Percentiles rank a stretch among this genome's conserved stretches.
Evolutionary conservation across 179 eudicot genomes (phyloP).

Genomic region (Beta macrorhiza): DNA sequence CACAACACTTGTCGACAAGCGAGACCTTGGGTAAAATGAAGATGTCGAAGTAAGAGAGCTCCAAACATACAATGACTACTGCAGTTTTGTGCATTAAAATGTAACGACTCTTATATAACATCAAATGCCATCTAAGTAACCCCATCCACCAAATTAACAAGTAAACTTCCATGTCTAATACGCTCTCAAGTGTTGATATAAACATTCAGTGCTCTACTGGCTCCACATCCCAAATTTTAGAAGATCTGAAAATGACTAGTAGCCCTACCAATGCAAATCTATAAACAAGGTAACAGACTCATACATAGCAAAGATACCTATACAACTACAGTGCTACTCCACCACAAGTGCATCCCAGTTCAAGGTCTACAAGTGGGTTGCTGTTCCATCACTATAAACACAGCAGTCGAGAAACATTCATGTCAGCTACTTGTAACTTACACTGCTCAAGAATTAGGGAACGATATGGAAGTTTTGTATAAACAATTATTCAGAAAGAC

Average conservation of each 20-base stretch:
- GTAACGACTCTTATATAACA: neutral
- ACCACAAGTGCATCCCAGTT: no score
- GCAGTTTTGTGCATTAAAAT: neutral
- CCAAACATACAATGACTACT: neutral
- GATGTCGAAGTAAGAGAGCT: neutral
- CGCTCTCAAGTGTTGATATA: neutral
- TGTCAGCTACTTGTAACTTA: no score
- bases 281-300: neutral
- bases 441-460: no score
- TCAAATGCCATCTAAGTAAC: neutral
- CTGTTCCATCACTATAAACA: no score
- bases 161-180: neutral
- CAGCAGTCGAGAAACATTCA: no score
- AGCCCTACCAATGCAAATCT: neutral
- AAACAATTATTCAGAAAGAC: no score
- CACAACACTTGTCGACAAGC: no score
- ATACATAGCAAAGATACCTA: no score
- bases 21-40: no score
- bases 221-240: neutral
- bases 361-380: no score
- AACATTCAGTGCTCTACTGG: neutral
- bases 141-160: neutral
- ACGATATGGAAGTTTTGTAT: no score
- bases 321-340: no score
- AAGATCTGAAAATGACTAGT: neutral